A percentile compares a stretch with the other conserved stretches of the same genome.
Conservation (phyloP, 2,329 filamentous ascomycete species). For the Penicillium sp. region DNA sequence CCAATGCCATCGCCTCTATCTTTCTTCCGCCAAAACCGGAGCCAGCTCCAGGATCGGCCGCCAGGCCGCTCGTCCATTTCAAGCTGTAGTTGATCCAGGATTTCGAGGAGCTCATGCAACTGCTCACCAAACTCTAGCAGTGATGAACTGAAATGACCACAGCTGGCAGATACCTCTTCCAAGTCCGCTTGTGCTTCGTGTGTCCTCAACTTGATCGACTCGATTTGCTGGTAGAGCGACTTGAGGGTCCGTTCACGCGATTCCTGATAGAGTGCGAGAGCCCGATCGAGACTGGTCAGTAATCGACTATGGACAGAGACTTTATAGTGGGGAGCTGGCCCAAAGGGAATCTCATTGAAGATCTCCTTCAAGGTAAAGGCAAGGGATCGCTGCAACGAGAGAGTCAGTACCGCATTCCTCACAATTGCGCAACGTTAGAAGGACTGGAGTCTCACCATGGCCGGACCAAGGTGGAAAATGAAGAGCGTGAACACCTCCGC, state of each 20-base stretch:
- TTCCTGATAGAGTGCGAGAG: constrained; percentile 69
- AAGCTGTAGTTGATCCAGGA: constrained; percentile 75
- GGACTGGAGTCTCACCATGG: constrained; percentile 54
- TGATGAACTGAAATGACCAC: constrained; percentile 91
- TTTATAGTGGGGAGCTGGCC: constrained; percentile 57
- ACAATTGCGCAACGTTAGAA: background rate
- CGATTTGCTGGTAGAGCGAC: constrained; percentile 73
- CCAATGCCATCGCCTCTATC: background rate
- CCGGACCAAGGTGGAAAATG: constrained; percentile 80
- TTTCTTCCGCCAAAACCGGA: constrained; percentile 64
- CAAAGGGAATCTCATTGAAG: constrained; percentile 79
- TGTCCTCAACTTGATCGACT: constrained; percentile 59
- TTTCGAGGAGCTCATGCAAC: constrained; percentile 72
- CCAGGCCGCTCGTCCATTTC: constrained; percentile 57
- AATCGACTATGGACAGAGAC: constrained; percentile 76
- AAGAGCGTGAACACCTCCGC: constrained; percentile 89
- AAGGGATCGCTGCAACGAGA: constrained; percentile 63
- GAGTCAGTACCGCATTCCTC: background rate
- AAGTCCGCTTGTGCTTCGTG: constrained; percentile 83
- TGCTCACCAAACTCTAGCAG: constrained; percentile 87
- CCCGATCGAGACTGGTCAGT: constrained; percentile 70
- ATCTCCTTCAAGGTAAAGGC: constrained; percentile 85
- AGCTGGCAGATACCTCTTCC: constrained; percentile 95
- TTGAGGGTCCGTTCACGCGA: constrained; percentile 70
- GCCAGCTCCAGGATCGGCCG: constrained; percentile 73